Conservation (phyloP, 306 rosid genomes). For the Lathyrus tuberosus region DNA sequence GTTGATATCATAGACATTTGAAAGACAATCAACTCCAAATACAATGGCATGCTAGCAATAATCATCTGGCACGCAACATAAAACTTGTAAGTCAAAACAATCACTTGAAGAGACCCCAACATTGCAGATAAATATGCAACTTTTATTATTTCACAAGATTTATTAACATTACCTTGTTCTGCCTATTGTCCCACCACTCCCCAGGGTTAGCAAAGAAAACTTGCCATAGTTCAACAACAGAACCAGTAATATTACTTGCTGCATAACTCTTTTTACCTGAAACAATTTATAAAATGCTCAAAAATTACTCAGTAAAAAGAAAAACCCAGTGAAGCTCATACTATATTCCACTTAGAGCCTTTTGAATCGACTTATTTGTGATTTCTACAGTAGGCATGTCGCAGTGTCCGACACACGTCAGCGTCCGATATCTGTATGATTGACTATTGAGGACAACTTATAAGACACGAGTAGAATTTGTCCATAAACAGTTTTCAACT, state of each 20-base stretch:
- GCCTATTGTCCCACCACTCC: constrained; percentile 65
- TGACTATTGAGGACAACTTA: too few relatives aligned
- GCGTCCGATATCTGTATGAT: too few relatives aligned
- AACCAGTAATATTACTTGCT: constrained; percentile 49
- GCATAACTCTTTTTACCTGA: constrained; percentile 62
- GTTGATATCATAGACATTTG: neutral
- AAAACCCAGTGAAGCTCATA: constrained; percentile 15
- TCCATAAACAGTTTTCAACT: neutral
- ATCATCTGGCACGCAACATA: neutral
- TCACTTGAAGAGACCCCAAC: neutral
- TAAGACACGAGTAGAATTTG: neutral
- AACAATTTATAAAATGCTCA: neutral
- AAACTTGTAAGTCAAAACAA: constrained; percentile 17
- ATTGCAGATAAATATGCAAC: constrained; percentile 7
- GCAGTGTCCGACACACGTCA: too few relatives aligned
- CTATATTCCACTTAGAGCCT: neutral
- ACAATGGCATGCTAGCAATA: constrained; percentile 8
- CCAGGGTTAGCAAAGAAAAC: constrained; percentile 57
- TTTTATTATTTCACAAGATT: constrained; percentile 4
- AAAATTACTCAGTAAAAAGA: constrained; percentile 15
- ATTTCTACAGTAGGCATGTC: too few relatives aligned
- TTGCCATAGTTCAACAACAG: constrained; percentile 80
- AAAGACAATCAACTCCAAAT: constrained; percentile 23
- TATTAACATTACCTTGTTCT: constrained; percentile 40
- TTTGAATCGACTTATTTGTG: neutral